Base-by-base conservation (phyloP, 108 stramenopile species). In the Conticribra weissflogii region DNA sequence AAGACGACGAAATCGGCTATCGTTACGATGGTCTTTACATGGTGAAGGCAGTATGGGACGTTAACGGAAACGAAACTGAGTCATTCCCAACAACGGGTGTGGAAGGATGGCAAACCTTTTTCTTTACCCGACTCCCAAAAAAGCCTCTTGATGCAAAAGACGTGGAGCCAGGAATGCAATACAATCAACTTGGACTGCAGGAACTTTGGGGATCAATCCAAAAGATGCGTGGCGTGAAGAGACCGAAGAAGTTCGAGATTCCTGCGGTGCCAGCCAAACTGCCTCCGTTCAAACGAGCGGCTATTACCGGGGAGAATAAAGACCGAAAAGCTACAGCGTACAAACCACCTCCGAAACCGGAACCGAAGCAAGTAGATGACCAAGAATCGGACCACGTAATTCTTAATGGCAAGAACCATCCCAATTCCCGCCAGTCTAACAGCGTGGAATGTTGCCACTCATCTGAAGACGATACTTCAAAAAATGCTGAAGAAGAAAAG, bases 11-110 rank as follows among this genome's bases (percentile, higher is more conserved):
- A 24, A 69, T 75, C 48, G 63, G 71, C n/a, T 83, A 79, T 66
- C 58, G 81, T 22, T 83, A 83, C 31, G 81, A 83, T 79, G 81
- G 81, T 33, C 49, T 83, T 23, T 83, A 81, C 46, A 77, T 72
- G 69, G 76, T 81, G 32, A 47, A 71, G 47, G 76, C 81, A 3
- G 71, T 81, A 3, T 81, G 81, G 81, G 76, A 81, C 58, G 53
- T 72, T 16, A 48, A 81, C 24, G 81, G 81, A 41, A 51, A 81
- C 41, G 81, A 81, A 54, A 81, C 81, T 2, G 81, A 77, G 59
- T 45, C 71, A 22, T 65, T 65, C 44, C 75, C 75, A 25, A 50
- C 45, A 21, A 17, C 25, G n/a, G 71, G 63, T 29, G 75, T 54
- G 15, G 75, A 72, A 45, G 74, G 75, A 34, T 76, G 71, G 71